These are phyloP conservation scores for Arctium lappa DNA, from an alignment of 129 eudicot genomes.

Conservation along the genomic window DNA sequence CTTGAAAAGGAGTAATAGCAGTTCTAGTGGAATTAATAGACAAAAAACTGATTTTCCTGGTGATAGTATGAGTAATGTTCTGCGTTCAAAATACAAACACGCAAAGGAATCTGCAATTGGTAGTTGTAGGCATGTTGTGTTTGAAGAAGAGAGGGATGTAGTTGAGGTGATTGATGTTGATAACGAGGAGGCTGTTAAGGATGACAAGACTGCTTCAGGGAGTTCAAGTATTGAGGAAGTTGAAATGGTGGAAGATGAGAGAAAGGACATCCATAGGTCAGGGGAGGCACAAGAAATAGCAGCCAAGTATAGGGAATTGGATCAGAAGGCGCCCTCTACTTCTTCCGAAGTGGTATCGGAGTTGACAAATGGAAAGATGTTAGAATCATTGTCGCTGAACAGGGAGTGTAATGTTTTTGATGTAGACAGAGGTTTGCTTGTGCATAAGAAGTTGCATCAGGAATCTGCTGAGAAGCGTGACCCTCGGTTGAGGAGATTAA, in stretches of 20 bases:
- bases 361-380: slow-evolving; percentile 22
- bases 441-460: slow-evolving; percentile 31
- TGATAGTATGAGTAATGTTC: slow-evolving; percentile 24
- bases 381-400: slow-evolving; percentile 25
- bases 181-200: slow-evolving; percentile 14
- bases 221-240: slow-evolving; percentile 47
- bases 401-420: slow-evolving; percentile 12
- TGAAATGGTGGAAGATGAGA: slow-evolving; percentile 37
- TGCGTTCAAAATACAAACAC: not conserved
- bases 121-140: slow-evolving; percentile 10
- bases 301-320: slow-evolving; percentile 24
- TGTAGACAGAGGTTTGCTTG: slow-evolving; percentile 14
- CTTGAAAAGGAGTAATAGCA: not conserved
- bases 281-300: slow-evolving; percentile 23
- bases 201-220: slow-evolving; percentile 16
- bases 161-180: slow-evolving; percentile 45
- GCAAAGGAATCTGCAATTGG: slow-evolving; percentile 18
- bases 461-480: slow-evolving; percentile 14
- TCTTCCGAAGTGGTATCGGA: slow-evolving; percentile 27
- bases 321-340: slow-evolving; percentile 21
- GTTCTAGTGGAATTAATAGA: not conserved
- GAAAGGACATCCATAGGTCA: slow-evolving; percentile 1
- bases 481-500: slow-evolving; percentile 24
- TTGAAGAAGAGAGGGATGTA: slow-evolving; percentile 24
- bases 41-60: not conserved